Evolutionary conservation across 192 early-diverging fungal species (phyloP), one percentile per base, ranked within the genome.

Genomic region (Phycomyces nitens): DNA sequence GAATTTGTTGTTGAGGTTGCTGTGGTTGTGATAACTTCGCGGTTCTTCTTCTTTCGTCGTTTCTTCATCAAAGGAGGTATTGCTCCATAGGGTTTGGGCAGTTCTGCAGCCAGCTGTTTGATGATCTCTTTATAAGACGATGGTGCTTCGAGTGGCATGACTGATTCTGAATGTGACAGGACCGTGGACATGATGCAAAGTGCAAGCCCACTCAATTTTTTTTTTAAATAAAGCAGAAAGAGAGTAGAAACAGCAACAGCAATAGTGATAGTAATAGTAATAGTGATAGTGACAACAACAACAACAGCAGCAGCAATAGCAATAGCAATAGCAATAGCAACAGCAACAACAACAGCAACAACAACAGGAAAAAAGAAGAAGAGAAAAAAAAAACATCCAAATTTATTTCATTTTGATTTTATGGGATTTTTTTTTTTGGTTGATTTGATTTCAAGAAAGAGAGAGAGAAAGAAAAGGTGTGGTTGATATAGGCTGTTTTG

Each of bases 61-160:
- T 58, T 58, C 6, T 65, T 65, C 21, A 66, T 51, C 24, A 73
- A 24, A 27, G 71, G 71, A 34, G 71, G 71, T 18, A 73, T 73
- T 18, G 62, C 71, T 38, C 71, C 71, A 64, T 73, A 73, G 9
- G 71, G 71, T 54, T 73, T 66, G 16, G 61, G 60, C 14, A 60
- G 24, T 51, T 73, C 59, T 38, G 71, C 65, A 22, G 71, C 57
- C 49, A 73, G 49, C 43, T 73, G 65, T 15, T 67, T 67, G n/a
- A 73, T 60, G 21, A 73, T 63, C 43, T 73, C 71, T 57, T 55
- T 57, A 24, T 73, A 73, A 15, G 71, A 73, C 11, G 49, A 47
- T 5, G 53, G 29, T 26, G 52, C 6, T 55, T 23, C 8, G 21
- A 34, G 29, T 2, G 29, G 29, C 29, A 47, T 41, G 42, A 21